Evolutionary conservation across 2,329 filamentous ascomycete species (phyloP), one percentile per base, ranked within the genome.

Genomic region (Fusarium neocosmosporiellum): DNA sequence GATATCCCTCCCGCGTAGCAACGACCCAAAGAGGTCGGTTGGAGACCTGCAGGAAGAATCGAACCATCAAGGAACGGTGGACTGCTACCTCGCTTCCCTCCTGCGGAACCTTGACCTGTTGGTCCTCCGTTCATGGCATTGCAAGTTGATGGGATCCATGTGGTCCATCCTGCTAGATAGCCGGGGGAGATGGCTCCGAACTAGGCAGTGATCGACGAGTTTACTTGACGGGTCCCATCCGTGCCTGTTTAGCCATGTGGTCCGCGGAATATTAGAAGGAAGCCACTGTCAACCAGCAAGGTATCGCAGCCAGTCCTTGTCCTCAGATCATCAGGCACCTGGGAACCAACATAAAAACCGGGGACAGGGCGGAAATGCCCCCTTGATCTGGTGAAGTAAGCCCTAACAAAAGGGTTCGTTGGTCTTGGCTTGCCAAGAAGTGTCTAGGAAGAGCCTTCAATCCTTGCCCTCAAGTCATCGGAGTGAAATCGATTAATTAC

Each of bases 321-420:
- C 29, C 22, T 48, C 29, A 20, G 39, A 39, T 60, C 27, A 60
- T 60, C 27, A 33, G 20, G 39, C 5, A 24, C 39, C 33, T 46
- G 18, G 22, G 22, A 59, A 37, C 34, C 22, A 41, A 27, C 34
- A 31, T 27, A 8, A 46, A 13, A 48, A 48, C 22, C 58, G 58
- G 58, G 58, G 58, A 48, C 39, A 60, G 39, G 18, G 58, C 58
- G 58, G 58, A 48, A 60, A 48, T 60, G 31, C 58, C 41, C 33
- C 29, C 58, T 36, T 3, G 20, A 60, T 48, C 33, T 9, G 41
- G 33, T 7, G 41, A 13, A 14, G 41, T 48, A 60, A 60, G 58
- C 58, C 58, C 58, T 60, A 48, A 36, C 18, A 48, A n/a, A 24
- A 34, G 20, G 13, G 18, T 22, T 59, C 9, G 37, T 59, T 16